Conservation (phyloP, 73 alveolate genomes). For the Paramecium octaurelia region DNA sequence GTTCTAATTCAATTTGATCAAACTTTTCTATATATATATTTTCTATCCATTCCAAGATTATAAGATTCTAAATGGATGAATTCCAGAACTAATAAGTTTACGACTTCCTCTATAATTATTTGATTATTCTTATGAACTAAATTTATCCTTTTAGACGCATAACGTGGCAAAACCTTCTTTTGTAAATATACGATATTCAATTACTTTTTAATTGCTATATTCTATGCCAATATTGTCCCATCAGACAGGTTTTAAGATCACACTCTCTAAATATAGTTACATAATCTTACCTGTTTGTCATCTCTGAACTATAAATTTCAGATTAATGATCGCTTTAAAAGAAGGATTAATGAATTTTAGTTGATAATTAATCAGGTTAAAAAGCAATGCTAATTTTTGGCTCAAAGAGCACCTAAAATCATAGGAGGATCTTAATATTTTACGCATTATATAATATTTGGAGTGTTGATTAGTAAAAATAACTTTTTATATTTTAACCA, state of each 20-base stretch:
- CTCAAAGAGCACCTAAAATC: not conserved
- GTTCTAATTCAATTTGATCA: not conserved
- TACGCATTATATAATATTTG: conserved; percentile 70
- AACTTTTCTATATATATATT: not conserved
- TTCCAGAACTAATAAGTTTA: conserved; percentile 76
- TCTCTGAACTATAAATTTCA: conserved; percentile 42
- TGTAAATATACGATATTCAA: conserved; percentile 74
- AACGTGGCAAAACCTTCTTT: conserved; percentile 65
- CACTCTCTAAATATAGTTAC: conserved; percentile 32
- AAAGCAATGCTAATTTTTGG: not conserved
- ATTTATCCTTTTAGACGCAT: not conserved
- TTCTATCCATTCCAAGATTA: not conserved
- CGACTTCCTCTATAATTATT: conserved; percentile 63
- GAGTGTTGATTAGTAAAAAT: not conserved
- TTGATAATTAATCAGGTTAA: not conserved
- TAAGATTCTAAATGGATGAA: conserved; percentile 66
- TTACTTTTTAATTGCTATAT: conserved; percentile 70
- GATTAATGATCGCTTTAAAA: not conserved
- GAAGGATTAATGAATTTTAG: not conserved
- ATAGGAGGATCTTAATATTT: not conserved
- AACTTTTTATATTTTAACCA: too few relatives aligned
- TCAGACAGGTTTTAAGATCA: not conserved
- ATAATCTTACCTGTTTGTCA: conserved; percentile 62
- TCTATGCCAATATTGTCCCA: conserved; percentile 54
- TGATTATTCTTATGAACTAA: not conserved